These are phyloP conservation scores for Melampsora americana DNA, from an alignment of 1,284 basidiomycete species.

Conservation along the genomic window DNA sequence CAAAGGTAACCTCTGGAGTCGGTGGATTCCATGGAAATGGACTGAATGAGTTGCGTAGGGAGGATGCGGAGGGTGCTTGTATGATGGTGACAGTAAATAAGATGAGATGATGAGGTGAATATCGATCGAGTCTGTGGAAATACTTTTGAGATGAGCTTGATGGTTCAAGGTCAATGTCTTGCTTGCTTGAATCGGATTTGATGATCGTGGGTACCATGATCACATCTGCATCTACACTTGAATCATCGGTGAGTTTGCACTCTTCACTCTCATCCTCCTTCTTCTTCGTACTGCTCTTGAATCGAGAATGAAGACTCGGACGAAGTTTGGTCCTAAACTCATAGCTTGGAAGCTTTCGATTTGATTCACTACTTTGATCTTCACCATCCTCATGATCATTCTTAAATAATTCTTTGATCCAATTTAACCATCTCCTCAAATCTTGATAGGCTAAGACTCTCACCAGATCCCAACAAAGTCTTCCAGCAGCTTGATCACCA, in stretches of 20 bases:
- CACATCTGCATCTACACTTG: conserved; percentile 13
- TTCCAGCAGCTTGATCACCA: background rate
- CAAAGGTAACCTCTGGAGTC: background rate
- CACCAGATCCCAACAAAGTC: conserved; percentile 32
- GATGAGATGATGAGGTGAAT: conserved; percentile 4
- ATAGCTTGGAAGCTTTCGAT: background rate
- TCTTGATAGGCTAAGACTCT: conserved; percentile 21
- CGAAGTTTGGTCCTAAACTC: background rate
- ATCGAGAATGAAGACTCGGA: background rate
- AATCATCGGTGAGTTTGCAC: background rate
- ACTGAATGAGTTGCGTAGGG: background rate
- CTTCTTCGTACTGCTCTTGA: background rate
- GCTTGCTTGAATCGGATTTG: background rate
- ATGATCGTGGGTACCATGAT: conserved; percentile 27
- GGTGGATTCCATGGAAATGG: background rate
- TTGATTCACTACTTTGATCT: background rate
- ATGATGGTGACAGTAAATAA: conserved; percentile 29
- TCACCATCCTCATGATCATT: background rate
- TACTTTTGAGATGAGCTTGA: background rate
- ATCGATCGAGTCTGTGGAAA: background rate
- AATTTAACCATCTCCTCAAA: conserved; percentile 30
- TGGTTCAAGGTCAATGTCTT: too few relatives aligned
- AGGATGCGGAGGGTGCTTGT: conserved; percentile 3
- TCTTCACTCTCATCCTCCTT: background rate
- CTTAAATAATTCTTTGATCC: conserved; percentile 25